These are phyloP conservation scores for Claviceps capensis DNA, from an alignment of 2,329 filamentous ascomycete genomes.

Conservation along the genomic window DNA sequence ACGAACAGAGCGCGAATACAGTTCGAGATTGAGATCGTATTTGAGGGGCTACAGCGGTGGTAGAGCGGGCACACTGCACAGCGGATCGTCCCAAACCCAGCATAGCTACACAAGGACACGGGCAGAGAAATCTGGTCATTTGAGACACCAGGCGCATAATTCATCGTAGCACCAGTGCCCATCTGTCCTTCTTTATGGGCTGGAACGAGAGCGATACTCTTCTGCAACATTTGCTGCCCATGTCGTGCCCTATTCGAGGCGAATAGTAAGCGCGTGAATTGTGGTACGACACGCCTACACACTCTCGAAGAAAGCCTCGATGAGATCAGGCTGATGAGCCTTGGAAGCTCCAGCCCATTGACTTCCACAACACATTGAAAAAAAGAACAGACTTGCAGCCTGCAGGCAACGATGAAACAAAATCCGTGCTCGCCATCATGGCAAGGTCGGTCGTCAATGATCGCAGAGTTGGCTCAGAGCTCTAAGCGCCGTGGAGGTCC, in stretches of 20 bases:
- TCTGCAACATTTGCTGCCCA: background rate
- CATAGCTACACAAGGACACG: background rate
- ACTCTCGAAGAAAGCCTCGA: background rate
- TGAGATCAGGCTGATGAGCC: background rate
- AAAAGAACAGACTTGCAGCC: background rate
- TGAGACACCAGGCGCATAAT: background rate
- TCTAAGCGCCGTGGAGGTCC: constrained; percentile 6
- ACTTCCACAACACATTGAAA: background rate
- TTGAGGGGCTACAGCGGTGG: background rate
- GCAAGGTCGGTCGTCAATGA: background rate
- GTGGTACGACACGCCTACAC: background rate
- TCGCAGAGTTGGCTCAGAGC: constrained; percentile 6
- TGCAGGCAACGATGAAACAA: background rate
- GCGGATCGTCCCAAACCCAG: background rate
- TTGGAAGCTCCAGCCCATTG: background rate
- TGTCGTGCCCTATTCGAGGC: background rate
- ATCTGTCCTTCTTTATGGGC: background rate
- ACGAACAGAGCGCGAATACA: constrained; percentile 7
- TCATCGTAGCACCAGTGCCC: background rate
- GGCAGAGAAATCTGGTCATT: background rate
- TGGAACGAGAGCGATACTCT: background rate
- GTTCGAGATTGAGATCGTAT: background rate
- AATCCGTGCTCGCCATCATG: background rate
- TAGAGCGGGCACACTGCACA: background rate
- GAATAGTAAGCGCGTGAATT: background rate